These are phyloP conservation scores for Cytospora chrysosperma DNA, from an alignment of 2,329 filamentous ascomycete species.

Conservation along the genomic window DNA sequence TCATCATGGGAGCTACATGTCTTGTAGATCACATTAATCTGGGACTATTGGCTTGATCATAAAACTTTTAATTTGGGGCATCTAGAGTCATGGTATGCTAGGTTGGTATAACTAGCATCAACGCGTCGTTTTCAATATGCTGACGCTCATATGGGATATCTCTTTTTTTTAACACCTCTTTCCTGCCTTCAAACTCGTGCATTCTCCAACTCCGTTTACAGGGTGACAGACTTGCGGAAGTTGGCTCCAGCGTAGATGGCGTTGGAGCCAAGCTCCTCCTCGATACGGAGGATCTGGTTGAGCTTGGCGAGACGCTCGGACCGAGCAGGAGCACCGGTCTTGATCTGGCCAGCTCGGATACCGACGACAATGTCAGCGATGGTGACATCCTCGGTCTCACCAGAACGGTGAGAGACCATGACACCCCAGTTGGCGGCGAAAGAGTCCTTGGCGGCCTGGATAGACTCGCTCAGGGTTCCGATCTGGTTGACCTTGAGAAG, in stretches of 20 bases:
- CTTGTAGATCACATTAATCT: background rate
- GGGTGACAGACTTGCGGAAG: conserved; percentile 87
- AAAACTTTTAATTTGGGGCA: conserved; percentile 20
- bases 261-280: conserved; percentile 94
- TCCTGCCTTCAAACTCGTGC: background rate
- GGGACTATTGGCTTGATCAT: conserved; percentile 7
- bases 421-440: conserved; percentile 96
- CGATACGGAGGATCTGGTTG: conserved; percentile 99
- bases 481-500: conserved; percentile 99
- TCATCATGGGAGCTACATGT: background rate
- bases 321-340: conserved; percentile 93
- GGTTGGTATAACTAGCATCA: conserved; percentile 12
- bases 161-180: conserved; percentile 3
- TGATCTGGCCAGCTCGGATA: conserved; percentile 96
- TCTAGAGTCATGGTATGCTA: conserved; percentile 17
- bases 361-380: conserved; percentile 98
- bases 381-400: conserved; percentile 99
- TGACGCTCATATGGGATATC: conserved; percentile 15
- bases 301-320: conserved; percentile 99
- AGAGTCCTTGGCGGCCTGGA: conserved; percentile 98
- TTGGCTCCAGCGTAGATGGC: conserved; percentile 89
- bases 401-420: conserved; percentile 99
- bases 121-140: conserved; percentile 18
- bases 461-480: conserved; percentile 96
- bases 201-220: conserved; percentile 57